Percentiles rank a stretch among this genome's conserved stretches.
Conservation (phyloP, 768 basidiomycete species). For the Myochromella boudieri region DNA sequence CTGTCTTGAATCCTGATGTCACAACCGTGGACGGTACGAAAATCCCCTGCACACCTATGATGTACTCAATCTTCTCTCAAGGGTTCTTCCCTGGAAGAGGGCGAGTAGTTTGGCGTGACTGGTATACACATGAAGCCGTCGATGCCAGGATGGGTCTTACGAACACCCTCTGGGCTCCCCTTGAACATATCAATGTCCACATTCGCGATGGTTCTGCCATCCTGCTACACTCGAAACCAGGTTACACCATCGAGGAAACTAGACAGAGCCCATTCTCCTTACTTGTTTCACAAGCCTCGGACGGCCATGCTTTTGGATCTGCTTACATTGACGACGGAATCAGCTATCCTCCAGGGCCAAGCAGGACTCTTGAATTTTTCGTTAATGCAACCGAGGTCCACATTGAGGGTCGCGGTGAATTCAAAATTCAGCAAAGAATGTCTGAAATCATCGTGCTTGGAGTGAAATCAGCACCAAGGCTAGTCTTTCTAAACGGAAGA, state of each 20-base stretch:
- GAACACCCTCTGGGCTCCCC: conserved; percentile 61
- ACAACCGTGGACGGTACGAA: conserved; percentile 60
- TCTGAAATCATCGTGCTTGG: conserved; percentile 60
- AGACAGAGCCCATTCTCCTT: conserved; percentile 60
- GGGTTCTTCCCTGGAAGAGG: conserved; percentile 68
- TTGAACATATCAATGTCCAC: conserved; percentile 76
- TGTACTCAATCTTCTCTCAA: conserved; percentile 20
- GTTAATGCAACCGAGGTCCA: conserved; percentile 33
- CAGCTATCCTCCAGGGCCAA: conserved; percentile 55
- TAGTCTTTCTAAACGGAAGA: conserved; percentile 39
- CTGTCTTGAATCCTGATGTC: conserved; percentile 68
- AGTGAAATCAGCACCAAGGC: conserved; percentile 35
- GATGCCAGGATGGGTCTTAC: conserved; percentile 38
- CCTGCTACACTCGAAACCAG: conserved; percentile 60
- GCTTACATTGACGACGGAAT: conserved; percentile 75
- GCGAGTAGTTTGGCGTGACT: conserved; percentile 64
- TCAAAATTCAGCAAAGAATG: conserved; percentile 46
- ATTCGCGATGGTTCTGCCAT: conserved; percentile 68
- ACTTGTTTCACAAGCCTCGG: conserved; percentile 51
- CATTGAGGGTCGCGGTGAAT: conserved; percentile 39
- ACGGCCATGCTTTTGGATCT: conserved; percentile 53
- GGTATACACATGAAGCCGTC: conserved; percentile 65
- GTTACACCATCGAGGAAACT: conserved; percentile 69
- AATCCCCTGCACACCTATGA: background rate
- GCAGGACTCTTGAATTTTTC: conserved; percentile 45